These are phyloP conservation scores for Metrosideros polymorpha DNA, from an alignment of 441 rosid genomes.

Conservation along the genomic window DNA sequence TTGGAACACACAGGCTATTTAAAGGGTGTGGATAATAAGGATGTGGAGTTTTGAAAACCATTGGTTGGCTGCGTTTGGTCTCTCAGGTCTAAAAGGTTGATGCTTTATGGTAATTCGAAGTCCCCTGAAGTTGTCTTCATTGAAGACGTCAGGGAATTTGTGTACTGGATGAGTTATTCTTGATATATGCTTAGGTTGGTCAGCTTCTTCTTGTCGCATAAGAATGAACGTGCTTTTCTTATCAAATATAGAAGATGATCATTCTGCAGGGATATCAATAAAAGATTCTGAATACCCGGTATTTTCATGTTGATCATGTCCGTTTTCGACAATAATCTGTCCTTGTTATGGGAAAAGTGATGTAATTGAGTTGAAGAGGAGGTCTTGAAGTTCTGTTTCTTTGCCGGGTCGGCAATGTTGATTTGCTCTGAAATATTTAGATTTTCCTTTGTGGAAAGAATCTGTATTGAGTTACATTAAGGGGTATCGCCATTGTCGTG, in stretches of 20 bases:
- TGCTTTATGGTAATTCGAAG: background rate
- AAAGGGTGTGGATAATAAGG: slow-evolving; percentile 24
- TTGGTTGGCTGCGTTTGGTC: background rate
- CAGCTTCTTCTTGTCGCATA: background rate
- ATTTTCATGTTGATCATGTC: background rate
- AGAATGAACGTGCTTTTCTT: background rate
- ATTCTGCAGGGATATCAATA: background rate
- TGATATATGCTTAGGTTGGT: background rate
- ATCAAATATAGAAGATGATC: background rate
- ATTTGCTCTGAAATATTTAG: background rate
- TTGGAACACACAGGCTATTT: slow-evolving; percentile 60
- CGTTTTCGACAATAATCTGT: background rate
- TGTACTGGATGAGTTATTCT: background rate
- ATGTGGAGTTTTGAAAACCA: slow-evolving; percentile 43
- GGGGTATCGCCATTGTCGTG: background rate
- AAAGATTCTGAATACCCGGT: background rate
- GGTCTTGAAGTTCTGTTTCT: background rate
- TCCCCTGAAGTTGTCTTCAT: background rate
- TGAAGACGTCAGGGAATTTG: background rate
- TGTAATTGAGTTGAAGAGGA: background rate
- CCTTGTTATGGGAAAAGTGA: background rate
- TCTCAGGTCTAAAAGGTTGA: background rate
- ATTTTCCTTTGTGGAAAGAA: background rate
- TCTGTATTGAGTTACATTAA: background rate
- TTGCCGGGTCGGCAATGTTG: background rate